These are phyloP conservation scores for Colletotrichum sp. DNA, from an alignment of 2,329 filamentous ascomycete genomes.

Conservation along the genomic window DNA sequence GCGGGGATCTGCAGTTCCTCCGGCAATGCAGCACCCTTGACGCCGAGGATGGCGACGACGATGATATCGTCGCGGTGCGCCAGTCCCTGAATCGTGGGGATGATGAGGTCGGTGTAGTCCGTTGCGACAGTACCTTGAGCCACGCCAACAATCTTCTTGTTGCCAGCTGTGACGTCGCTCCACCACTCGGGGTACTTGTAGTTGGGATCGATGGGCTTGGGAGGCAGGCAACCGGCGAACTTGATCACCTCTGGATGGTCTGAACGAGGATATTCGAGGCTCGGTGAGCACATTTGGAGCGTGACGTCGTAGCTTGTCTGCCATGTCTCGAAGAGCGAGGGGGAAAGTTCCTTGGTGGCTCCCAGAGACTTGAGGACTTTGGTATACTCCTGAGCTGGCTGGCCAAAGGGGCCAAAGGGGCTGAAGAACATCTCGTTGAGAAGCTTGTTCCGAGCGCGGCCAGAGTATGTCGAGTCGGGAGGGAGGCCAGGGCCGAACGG, in stretches of 20 bases:
- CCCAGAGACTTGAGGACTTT: slow-evolving; percentile 33
- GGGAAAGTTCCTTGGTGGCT: slow-evolving; percentile 25
- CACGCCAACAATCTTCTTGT: slow-evolving; percentile 49
- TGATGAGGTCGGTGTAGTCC: slow-evolving; percentile 44
- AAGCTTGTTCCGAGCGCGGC: slow-evolving; percentile 36
- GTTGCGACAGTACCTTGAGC: slow-evolving; percentile 51
- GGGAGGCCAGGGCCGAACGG: slow-evolving; percentile 43
- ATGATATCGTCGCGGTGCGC: slow-evolving; percentile 42
- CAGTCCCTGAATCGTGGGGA: slow-evolving; percentile 50
- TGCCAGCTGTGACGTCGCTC: slow-evolving; percentile 38
- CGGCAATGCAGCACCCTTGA: slow-evolving; percentile 27
- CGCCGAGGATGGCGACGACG: slow-evolving; percentile 36
- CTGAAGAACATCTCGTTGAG: slow-evolving; percentile 26
- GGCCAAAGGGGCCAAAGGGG: slow-evolving; percentile 26
- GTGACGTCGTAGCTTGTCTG: slow-evolving; percentile 35
- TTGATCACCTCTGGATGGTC: slow-evolving; percentile 42
- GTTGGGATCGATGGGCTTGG: slow-evolving; percentile 31
- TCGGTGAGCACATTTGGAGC: slow-evolving; percentile 42
- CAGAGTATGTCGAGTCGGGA: slow-evolving; percentile 40
- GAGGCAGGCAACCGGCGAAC: slow-evolving; percentile 48
- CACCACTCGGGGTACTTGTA: slow-evolving; percentile 49
- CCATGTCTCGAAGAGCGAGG: slow-evolving; percentile 31
- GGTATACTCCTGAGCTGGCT: slow-evolving; percentile 26
- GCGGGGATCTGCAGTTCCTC: slow-evolving; percentile 34
- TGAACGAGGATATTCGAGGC: slow-evolving; percentile 42